Evolutionary conservation across 2,329 filamentous ascomycete species (phyloP), one percentile per base, ranked within the genome.

Genomic region (Aspergillus fumigatus): DNA sequence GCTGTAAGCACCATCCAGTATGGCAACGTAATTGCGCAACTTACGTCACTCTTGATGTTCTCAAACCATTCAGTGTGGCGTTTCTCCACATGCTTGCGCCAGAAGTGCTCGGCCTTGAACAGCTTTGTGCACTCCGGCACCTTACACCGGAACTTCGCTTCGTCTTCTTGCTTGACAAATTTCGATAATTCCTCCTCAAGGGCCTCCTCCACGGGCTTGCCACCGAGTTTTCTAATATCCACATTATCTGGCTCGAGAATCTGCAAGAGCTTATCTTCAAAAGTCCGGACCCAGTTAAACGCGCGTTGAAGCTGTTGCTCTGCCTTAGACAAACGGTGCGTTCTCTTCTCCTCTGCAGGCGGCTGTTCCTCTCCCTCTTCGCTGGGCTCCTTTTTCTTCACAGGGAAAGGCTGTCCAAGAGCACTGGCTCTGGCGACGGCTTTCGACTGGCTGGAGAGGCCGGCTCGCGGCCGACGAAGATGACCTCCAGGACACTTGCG

Each of bases 211-310:
- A 91, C 78, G 1, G 89, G 84, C 70, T 91, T 92, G 19, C 94
- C 94, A 51, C 95, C 94, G 26, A 97, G 83, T 76, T 97, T 97
- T 72, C 87, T 87, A 45, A 97, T 80, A 68, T 97, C 92, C 25
- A 89, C 89, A 51, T 87, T 86, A 54, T 94, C 90, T 0, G 94
- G 94, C 63, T 97, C 93, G 14, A 99, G 81, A 49, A 97, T 89
- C 72, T 97, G 92, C 70, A 90, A 80, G 52, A 99, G 83, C 77
- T 99, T 99, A 70, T 99, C 94, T 71, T 99, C 94, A 67, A 96
- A 99, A 0, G 94, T 97, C 79, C 89, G 95, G 58, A 99, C 95
- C 94, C 95, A 99, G 70, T 97, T 99, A 78, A 92, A 97, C 0
- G 94, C 94, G 56, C 92, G 88, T 68, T 95, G 89, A 14, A 97